phyloP scores from a whole-genome alignment of 495 filamentous ascomycete genomes.

The Cenococcum geophilum region DNA sequence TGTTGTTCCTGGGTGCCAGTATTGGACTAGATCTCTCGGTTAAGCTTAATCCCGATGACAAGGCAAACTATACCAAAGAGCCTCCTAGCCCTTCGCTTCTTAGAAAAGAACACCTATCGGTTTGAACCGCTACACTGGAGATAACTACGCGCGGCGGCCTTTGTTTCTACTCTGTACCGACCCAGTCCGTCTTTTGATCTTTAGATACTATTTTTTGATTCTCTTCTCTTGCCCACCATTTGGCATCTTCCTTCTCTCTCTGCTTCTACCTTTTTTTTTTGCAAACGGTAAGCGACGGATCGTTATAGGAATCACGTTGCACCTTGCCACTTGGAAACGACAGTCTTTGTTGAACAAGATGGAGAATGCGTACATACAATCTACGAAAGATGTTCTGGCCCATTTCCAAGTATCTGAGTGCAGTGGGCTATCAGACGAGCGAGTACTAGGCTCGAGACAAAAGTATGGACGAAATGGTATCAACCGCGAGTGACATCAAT shows the following conservation, averaged over 20 bases:
- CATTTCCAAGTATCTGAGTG: conserved; percentile 63
- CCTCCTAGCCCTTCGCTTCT: neutral
- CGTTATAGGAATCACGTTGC: conserved; percentile 5
- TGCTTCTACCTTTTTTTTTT: neutral
- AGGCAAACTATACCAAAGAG: neutral
- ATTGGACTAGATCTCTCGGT: no score
- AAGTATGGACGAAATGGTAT: conserved; percentile 84
- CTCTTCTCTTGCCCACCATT: neutral
- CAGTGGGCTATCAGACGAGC: conserved; percentile 61
- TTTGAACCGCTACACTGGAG: neutral
- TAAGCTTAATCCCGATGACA: no score
- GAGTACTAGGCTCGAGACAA: conserved; percentile 55
- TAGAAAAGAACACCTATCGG: conserved; percentile 1
- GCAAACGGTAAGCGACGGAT: neutral
- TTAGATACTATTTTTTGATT: neutral
- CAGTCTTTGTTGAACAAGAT: conserved; percentile 43
- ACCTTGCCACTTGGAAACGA: conserved; percentile 3
- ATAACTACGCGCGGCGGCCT: neutral
- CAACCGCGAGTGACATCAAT: neutral
- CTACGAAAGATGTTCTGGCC: conserved; percentile 61
- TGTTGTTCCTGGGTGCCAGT: no score
- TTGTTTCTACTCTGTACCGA: neutral
- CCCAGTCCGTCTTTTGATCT: neutral
- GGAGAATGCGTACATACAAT: conserved; percentile 72
- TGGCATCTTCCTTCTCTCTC: neutral